Percentiles rank a stretch among this genome's conserved stretches.
These are phyloP conservation scores for Trypanosoma lewisi DNA, from an alignment of 208 protist species.

Conservation along the genomic window DNA sequence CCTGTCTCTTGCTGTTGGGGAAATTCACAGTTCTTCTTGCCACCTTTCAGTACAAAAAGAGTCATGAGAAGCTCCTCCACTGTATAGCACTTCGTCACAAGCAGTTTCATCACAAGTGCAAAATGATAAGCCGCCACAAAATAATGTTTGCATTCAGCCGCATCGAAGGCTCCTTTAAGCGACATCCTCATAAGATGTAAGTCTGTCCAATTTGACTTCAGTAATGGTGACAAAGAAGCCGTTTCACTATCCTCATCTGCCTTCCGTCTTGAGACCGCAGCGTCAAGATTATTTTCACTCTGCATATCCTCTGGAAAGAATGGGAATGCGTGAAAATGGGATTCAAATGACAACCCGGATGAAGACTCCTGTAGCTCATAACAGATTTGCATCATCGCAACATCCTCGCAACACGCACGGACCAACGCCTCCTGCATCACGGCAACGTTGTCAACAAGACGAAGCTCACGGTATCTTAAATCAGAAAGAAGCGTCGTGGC, in stretches of 20 bases:
- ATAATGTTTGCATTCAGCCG: conserved; percentile 30
- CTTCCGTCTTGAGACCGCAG: background rate
- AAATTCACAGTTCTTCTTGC: background rate
- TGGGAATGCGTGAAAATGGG: background rate
- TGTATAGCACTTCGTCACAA: conserved; percentile 51
- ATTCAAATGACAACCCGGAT: background rate
- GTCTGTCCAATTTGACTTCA: conserved; percentile 20
- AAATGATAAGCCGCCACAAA: conserved; percentile 51
- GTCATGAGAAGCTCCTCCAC: conserved; percentile 51
- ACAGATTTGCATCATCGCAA: background rate
- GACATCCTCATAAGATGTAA: conserved; percentile 37
- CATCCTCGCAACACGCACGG: background rate
- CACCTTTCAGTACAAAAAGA: background rate
- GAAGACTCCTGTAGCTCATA: background rate
- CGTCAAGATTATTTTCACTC: background rate
- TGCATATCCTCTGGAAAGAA: background rate
- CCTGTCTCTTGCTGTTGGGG: background rate
- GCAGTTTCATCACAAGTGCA: conserved; percentile 48
- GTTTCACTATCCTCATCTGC: background rate
- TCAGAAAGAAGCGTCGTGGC: background rate
- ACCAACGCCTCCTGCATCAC: background rate
- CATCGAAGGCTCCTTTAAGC: conserved; percentile 30
- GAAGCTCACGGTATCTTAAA: background rate
- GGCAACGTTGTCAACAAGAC: background rate
- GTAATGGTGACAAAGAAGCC: too few relatives aligned